Evolutionary conservation across 768 basidiomycete species (phyloP), one percentile per base, ranked within the genome.

Genomic region (Boletus tomentosulus): DNA sequence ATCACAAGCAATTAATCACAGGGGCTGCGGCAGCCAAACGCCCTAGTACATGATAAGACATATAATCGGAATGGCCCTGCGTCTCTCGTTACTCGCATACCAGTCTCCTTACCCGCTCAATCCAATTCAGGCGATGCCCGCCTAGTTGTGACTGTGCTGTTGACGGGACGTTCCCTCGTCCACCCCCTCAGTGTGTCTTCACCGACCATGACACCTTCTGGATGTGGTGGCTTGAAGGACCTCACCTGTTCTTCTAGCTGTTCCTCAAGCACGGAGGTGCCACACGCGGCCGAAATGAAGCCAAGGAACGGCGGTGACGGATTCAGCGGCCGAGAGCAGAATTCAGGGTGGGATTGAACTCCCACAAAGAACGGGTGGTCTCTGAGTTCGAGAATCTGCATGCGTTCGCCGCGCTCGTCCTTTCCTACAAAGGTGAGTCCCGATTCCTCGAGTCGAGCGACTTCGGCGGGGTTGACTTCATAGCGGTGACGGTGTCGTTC

Each of bases 271-370:
- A 76, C 73, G 11, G 76, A 74, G 16, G 42, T 13, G 0, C 80
- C 78, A 41, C 77, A 77, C 0, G 97, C 75, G 1, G 97, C 93
- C 5, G 96, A 85, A 45, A 99, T 81, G 68, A 99, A 88, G 13
- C 97, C 97, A 50, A 99, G 86, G 84, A 98, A 98, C 0, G 94
- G 87, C 0, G 97, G 97, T 0, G 93, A 97, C 2, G 97, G 97
- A 73, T 99, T 98, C 41, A 99, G 77, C 2, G 97, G 97, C 28
- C 97, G 86, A 24, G 97, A 95, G 76, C 96, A 98, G 75, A 99
- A 95, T 71, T 99, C 97, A 1, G 97, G 97, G 65, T 99, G 97
- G 1, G 97, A 92, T 74, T 99, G 97, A 42, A 99, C 77, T 24
- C 84, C 97, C 42, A 96, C 74, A 67, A 95, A 98, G 78, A 83